A percentile compares a stretch with the other conserved stretches of the same genome.
Conservation (phyloP, 1,139 yeast species). For the Kodamaea derodonti region DNA sequence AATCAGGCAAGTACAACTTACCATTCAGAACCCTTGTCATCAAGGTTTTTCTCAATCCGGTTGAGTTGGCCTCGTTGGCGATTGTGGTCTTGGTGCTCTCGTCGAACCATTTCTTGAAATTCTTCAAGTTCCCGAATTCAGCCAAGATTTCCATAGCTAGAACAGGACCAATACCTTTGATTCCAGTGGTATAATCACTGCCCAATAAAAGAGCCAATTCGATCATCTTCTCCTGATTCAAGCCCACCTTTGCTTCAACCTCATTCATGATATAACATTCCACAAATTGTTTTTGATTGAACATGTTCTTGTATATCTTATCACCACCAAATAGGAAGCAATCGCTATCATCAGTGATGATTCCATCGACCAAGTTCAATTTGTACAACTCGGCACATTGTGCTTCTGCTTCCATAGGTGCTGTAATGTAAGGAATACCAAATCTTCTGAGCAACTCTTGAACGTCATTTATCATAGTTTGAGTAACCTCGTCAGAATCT, state of each 20-base stretch:
- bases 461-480: conserved; percentile 81
- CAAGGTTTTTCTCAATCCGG: conserved; percentile 44
- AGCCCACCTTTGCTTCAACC: conserved; percentile 61
- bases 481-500: conserved; percentile 90
- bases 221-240: conserved; percentile 60
- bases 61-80: conserved; percentile 17
- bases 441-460: conserved; percentile 81
- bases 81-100: conserved; percentile 19
- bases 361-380: conserved; percentile 82
- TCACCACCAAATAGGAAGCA: conserved; percentile 92
- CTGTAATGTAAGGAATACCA: conserved; percentile 91
- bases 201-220: conserved; percentile 82
- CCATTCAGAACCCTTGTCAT: conserved; percentile 53
- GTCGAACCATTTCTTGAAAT: conserved; percentile 41
- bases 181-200: conserved; percentile 91
- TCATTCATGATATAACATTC: conserved; percentile 72
- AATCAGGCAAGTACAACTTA: conserved; percentile 57
- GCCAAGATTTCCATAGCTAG: conserved; percentile 90
- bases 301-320: conserved; percentile 84
- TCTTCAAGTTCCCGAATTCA: conserved; percentile 55
- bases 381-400: conserved; percentile 81
- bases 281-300: conserved; percentile 87
- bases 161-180: conserved; percentile 91
- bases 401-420: conserved; percentile 98
- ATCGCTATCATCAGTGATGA: conserved; percentile 96